Evolutionary conservation across 1,284 basidiomycete species (phyloP), one percentile per base, ranked within the genome.

Genomic region (Mycena citricolor): DNA sequence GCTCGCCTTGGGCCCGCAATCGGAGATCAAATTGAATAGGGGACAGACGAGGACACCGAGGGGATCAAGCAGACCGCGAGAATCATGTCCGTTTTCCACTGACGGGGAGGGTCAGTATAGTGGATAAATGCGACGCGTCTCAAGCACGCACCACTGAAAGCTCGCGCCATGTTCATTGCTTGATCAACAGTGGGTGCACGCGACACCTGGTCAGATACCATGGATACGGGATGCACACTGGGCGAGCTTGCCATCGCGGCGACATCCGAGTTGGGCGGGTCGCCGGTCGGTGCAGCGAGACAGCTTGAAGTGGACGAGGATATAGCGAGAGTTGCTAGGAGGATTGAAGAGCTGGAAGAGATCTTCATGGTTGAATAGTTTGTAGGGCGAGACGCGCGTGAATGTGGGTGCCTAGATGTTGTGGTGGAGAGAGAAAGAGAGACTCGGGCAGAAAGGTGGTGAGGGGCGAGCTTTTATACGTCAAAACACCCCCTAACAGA

Each of bases 231-330:
- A n/a, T 34, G 40, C 5, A 32, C 41, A 20, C 51, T 52, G 16
- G 51, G 44, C 32, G 51, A 52, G 47, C 44, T 44, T 17, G 43
- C 42, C 46, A 52, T 39, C 28, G 35, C 23, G 40, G 62, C 43
- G 6, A 46, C 44, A 28, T 57, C 52, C 17, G 64, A 62, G 29
- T 54, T 51, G 28, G 55, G 44, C 35, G 47, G 42, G 33, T 67
- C 64, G 46, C 57, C 57, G 31, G 68, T 54, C 32, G 72, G 72
- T 31, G 70, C 67, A 42, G 70, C 70, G 47, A 74, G 60, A 48
- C 57, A 62, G 28, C 66, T 57, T 14, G 69, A 68, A n/a, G n/a
- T n/a, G 13, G 73, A 74, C n/a, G 71, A 69, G 24, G 72, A 74
- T 41, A 73, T 59, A 36, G 71, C 72, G 46, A 74, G 60, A 19